These are phyloP conservation scores for Penicillium robsamsonii DNA, from an alignment of 495 filamentous ascomycete genomes.

Conservation along the genomic window DNA sequence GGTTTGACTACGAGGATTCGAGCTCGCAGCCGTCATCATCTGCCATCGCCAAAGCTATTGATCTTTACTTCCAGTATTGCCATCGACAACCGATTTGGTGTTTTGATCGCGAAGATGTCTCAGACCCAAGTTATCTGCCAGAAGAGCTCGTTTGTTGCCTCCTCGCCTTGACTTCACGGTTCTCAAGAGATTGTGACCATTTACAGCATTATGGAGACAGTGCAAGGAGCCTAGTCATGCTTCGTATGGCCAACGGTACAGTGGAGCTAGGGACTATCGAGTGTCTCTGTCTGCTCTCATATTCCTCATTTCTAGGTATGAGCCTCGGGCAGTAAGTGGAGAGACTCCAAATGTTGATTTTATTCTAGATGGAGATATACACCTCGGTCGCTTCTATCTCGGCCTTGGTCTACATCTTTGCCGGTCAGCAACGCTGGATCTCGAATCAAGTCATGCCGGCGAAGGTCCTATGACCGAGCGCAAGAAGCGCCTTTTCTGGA, in stretches of 20 bases:
- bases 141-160: slow-evolving; percentile 47
- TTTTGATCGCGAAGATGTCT: slow-evolving; percentile 44
- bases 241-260: slow-evolving; percentile 47
- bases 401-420: slow-evolving; percentile 45
- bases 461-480: slow-evolving; percentile 34
- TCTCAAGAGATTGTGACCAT: slow-evolving; percentile 39
- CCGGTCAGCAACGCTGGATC: slow-evolving; percentile 43
- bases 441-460: slow-evolving; percentile 32
- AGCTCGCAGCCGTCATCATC: slow-evolving; percentile 27
- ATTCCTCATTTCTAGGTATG: slow-evolving; percentile 44
- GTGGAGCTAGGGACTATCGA: slow-evolving; percentile 46
- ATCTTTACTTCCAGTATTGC: slow-evolving; percentile 46
- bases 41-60: slow-evolving; percentile 33
- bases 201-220: slow-evolving; percentile 41
- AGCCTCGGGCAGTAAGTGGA: neutral
- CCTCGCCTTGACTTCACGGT: slow-evolving; percentile 42
- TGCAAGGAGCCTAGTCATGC: slow-evolving; percentile 44
- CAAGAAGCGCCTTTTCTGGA: slow-evolving; percentile 48
- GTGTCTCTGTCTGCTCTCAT: slow-evolving; percentile 44
- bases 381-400: slow-evolving; percentile 44
- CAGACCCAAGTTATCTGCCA: slow-evolving; percentile 32
- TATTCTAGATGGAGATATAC: slow-evolving; percentile 37
- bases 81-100: slow-evolving; percentile 51
- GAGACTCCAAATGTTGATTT: slow-evolving; percentile 5
- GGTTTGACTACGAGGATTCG: slow-evolving; percentile 34